Conservation (phyloP, 2,329 filamentous ascomycete species). For the Colletotrichum orbiculare region DNA sequence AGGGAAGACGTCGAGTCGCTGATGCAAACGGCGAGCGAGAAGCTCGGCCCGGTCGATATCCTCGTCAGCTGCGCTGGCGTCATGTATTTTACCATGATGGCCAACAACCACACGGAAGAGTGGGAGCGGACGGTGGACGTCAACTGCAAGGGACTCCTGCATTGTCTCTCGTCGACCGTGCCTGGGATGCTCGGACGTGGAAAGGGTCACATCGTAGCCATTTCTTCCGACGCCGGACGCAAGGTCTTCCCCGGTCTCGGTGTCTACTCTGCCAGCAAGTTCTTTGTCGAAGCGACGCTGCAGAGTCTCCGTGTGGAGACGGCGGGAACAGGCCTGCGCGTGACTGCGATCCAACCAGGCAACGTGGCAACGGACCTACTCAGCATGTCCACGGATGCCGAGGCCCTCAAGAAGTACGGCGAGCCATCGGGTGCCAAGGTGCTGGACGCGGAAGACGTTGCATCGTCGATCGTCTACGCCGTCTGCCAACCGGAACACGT, state of each 20-base stretch:
- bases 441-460: conserved; percentile 78
- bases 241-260: conserved; percentile 86
- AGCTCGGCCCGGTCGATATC: conserved; percentile 80
- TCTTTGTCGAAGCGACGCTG: conserved; percentile 87
- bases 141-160: conserved; percentile 85
- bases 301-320: conserved; percentile 81
- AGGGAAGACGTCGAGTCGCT: conserved; percentile 74
- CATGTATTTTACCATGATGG: conserved; percentile 93
- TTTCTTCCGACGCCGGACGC: conserved; percentile 83
- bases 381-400: conserved; percentile 78
- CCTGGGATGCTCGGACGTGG: conserved; percentile 78
- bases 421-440: conserved; percentile 81
- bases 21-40: conserved; percentile 65
- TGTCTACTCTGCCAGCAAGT: conserved; percentile 85
- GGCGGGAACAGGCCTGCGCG: conserved; percentile 76
- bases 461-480: conserved; percentile 78
- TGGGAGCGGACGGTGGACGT: conserved; percentile 88
- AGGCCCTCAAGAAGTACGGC: conserved; percentile 83
- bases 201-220: conserved; percentile 79
- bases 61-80: conserved; percentile 85
- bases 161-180: conserved; percentile 76
- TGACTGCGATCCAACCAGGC: conserved; percentile 81
- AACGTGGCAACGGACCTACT: conserved; percentile 81
- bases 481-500: conserved; percentile 80
- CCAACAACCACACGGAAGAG: conserved; percentile 76